Base-by-base conservation (phyloP, 441 rosid species). In the Eutrema salsugineum region DNA sequence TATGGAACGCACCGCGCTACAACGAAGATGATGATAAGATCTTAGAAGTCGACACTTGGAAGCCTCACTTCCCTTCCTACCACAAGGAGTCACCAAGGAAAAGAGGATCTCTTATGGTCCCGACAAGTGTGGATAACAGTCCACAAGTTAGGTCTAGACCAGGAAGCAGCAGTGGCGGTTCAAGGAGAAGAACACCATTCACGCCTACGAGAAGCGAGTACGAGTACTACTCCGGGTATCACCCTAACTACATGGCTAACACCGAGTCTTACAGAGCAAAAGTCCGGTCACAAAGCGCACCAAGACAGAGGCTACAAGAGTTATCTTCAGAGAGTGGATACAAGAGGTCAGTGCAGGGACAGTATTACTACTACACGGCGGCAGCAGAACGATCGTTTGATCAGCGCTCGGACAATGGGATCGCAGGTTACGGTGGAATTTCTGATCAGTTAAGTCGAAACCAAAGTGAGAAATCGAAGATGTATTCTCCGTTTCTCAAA, bases 31-130 rank as follows among this genome's bases (percentile, higher is more conserved):
- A 83, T 48, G 85, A 83, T 81, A 88, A 87, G 82, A 84, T 88
- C 63, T 78, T 88, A 11, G 88, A 88, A 72, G 94, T 87, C 1
- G 94, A 87, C 70, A 94, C 99, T 30, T 88, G 94, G 94, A 88
- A 83, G 80, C 91, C 88, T 63, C 85, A 68, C 72, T 77, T 72
- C 58, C 76, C 75, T 72, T 77, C 84, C 68, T 32, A 54, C 53
- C 44, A 22, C 2, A 80, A 66, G n/a, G 84, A 84, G 39, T 67
- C 73, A 28, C 82, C 82, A 1, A 65, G 76, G 47, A 89, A 82
- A 80, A 76, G 72, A 71, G 66, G 78, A 62, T 72, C 82, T 12
- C 86, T 77, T 5, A 22, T 79, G 39, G 81, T 82, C 17, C 73
- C 67, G 42, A 82, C 79, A 67, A 78, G 82, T 15, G 83, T 75